A percentile compares a stretch with the other conserved stretches of the same genome.
Conservation (phyloP, 352 stramenopile genomes). For the Sclerospora graminicola region DNA sequence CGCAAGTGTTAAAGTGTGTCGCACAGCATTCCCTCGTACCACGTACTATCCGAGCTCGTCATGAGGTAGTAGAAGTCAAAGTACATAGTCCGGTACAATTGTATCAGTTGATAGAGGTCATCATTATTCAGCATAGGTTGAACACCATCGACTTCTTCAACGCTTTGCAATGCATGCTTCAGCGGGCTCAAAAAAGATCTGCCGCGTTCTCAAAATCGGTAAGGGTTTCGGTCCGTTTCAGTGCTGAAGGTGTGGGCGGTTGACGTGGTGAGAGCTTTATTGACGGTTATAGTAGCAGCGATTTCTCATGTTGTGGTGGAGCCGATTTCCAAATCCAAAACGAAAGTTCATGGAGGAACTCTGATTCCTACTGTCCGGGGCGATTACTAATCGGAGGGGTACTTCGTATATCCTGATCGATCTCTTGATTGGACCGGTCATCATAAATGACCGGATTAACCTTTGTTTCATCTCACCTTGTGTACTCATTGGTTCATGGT, state of each 20-base stretch:
- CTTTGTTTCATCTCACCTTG: too few relatives aligned
- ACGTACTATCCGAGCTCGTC: slow-evolving; percentile 84
- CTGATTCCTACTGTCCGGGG: too few relatives aligned
- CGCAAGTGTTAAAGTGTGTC: slow-evolving; percentile 71
- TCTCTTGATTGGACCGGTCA: too few relatives aligned
- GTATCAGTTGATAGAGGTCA: slow-evolving; percentile 47
- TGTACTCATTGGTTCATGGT: too few relatives aligned
- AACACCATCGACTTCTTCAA: slow-evolving; percentile 22
- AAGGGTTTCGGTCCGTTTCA: slow-evolving; percentile 42
- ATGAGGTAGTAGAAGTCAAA: slow-evolving; percentile 90
- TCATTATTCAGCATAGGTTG: slow-evolving; percentile 22
- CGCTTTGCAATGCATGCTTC: slow-evolving; percentile 20
- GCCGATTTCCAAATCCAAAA: too few relatives aligned
- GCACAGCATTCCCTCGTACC: slow-evolving; percentile 71
- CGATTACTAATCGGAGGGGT: too few relatives aligned
- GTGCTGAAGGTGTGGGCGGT: slow-evolving; percentile 8
- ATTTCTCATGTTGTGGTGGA: slow-evolving; percentile 46
- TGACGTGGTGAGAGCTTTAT: slow-evolving; percentile 16
- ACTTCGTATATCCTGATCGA: too few relatives aligned
- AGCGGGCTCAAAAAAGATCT: slow-evolving; percentile 61
- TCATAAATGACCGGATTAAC: too few relatives aligned
- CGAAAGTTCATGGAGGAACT: too few relatives aligned
- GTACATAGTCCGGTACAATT: slow-evolving; percentile 76
- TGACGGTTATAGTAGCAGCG: slow-evolving; percentile 10
- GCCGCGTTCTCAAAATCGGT: slow-evolving; percentile 49